Evolutionary conservation across 345 rosid species (phyloP).

Genomic region (Trapa incisa): DNA sequence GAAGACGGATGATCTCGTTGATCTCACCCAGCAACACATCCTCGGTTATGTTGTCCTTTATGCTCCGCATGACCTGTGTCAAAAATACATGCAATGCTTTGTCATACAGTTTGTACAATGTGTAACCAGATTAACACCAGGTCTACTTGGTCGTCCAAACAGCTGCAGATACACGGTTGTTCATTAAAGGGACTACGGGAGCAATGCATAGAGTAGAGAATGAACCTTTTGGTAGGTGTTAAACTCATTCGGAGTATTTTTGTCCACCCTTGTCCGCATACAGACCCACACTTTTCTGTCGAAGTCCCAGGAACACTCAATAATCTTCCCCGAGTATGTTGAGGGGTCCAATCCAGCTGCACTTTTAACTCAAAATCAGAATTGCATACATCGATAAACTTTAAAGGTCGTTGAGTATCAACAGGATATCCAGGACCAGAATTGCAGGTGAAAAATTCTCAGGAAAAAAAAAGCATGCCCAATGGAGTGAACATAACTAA

Average conservation of each 20-base stretch:
- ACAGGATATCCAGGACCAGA: background rate
- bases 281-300: slow-evolving; percentile 56
- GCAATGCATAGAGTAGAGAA: background rate
- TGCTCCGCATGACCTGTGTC: slow-evolving; percentile 83
- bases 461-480: background rate
- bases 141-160: background rate
- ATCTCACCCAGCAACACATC: slow-evolving; percentile 76
- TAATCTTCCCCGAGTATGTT: slow-evolving; percentile 71
- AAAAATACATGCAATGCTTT: background rate
- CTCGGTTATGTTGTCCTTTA: slow-evolving; percentile 88
- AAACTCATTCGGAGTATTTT: slow-evolving; percentile 70
- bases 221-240: slow-evolving; percentile 79
- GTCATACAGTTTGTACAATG: background rate
- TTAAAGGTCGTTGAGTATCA: background rate
- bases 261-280: slow-evolving; percentile 81
- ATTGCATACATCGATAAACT: background rate
- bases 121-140: background rate
- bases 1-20: slow-evolving; percentile 62
- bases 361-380: background rate
- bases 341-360: slow-evolving; percentile 70
- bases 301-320: slow-evolving; percentile 76
- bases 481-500: no score
- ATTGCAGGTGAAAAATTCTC: background rate
- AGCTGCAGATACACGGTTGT: background rate
- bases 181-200: background rate